Evolutionary conservation across 192 early-diverging fungal species (phyloP), one percentile per base, ranked within the genome.

Genomic region (Backusella parvicylindrica): DNA sequence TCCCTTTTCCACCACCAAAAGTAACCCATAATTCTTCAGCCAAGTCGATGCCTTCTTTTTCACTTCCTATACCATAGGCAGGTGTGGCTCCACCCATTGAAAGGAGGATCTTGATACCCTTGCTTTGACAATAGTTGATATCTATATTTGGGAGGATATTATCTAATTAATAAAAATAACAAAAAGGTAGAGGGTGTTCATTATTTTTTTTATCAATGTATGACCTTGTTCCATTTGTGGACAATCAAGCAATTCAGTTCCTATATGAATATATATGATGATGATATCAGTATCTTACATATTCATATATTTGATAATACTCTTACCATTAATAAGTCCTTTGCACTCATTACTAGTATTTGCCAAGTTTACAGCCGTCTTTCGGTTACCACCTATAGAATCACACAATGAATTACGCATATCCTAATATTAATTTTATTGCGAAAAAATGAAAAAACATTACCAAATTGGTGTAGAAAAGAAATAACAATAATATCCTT

Each of bases 21-120:
- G 91, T 81, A 69, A 93, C 89, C 90, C 91, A 96, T 63, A 96
- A 81, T 64, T 89, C 78, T 47, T 88, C 83, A 0, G 95, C 93
- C 71, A 92, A 89, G 18, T 82, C 76, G 15, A 64, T 80, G 2
- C 82, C 90, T 66, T 89, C 86, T 1, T 78, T 47, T 70, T 87
- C 87, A 26, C 85, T 84, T 3, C 75, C 32, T 63, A 92, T 87
- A 0, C 89, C 90, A 72, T 91, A 92, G 0, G 83, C 77, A 15
- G 90, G 91, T 30, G 84, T 81, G 8, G 91, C 88, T 11, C 89
- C 91, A 68, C 92, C 77, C 23, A 95, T 77, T 15, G 91, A 91
- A 6, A 96, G 76, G 13, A 96, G 65, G 3, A 94, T 75, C 3
- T 86, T 88, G 76, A 93, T 94, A 16, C 92, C 91, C 73, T 86